A percentile compares a stretch with the other conserved stretches of the same genome.
These are phyloP conservation scores for Dothidotthia symphoricarpi DNA, from an alignment of 2,329 filamentous ascomycete genomes.

Conservation along the genomic window DNA sequence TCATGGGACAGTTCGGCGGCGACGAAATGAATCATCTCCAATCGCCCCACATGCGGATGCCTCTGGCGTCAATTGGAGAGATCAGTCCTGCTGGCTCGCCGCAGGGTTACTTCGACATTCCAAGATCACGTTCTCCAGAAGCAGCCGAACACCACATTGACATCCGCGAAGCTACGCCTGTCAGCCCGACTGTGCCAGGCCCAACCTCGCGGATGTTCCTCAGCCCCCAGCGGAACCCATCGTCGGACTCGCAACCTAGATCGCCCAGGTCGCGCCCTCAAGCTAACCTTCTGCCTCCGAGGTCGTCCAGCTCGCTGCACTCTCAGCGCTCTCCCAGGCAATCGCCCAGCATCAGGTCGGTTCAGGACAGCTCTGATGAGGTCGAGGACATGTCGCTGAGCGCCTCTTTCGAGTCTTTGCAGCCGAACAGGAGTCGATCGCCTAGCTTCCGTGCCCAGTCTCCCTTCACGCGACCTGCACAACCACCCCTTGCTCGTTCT, in stretches of 20 bases:
- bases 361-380: constrained; percentile 61
- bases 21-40: constrained; percentile 29
- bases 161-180: constrained; percentile 47
- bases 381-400: constrained; percentile 64
- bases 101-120: constrained; percentile 48
- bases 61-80: constrained; percentile 40
- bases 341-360: constrained; percentile 49
- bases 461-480: constrained; percentile 62
- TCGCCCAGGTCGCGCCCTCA: constrained; percentile 13
- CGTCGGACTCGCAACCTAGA: constrained; percentile 36
- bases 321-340: constrained; percentile 32
- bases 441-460: constrained; percentile 64
- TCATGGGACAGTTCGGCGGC: constrained; percentile 37
- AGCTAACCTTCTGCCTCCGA: constrained; percentile 40
- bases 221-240: constrained; percentile 40
- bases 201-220: constrained; percentile 38
- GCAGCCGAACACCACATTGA: constrained; percentile 43
- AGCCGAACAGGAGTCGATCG: constrained; percentile 70
- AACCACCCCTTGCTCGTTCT: constrained; percentile 64
- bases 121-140: constrained; percentile 48
- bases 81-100: constrained; percentile 22
- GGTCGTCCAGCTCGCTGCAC: constrained; percentile 40
- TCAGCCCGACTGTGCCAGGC: constrained; percentile 36
- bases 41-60: constrained; percentile 30
- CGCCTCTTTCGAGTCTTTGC: constrained; percentile 63